A percentile compares a stretch with the other conserved stretches of the same genome.
Conservation (phyloP, 345 rosid genomes). For the Pugionium dolabratum region DNA sequence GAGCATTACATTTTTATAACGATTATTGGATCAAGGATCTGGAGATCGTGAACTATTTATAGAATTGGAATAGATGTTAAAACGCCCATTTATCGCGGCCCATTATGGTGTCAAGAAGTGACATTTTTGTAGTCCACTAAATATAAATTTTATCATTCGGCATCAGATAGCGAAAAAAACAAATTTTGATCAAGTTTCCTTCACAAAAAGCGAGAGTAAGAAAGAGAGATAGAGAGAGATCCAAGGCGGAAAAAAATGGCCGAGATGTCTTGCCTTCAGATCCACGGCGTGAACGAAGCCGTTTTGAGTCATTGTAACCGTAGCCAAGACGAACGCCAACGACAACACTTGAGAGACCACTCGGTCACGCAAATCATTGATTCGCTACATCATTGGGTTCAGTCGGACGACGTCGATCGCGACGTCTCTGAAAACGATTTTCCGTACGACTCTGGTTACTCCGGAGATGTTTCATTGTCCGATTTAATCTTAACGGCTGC, state of each 20-base stretch:
- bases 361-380: slow-evolving; percentile 37
- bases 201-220: not conserved
- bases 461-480: slow-evolving; percentile 37
- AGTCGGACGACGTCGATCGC: slow-evolving; percentile 37
- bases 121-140: not conserved
- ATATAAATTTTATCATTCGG: not conserved
- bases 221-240: slow-evolving; percentile 14
- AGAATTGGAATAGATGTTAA: not conserved
- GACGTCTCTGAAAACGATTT: slow-evolving; percentile 43
- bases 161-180: not conserved
- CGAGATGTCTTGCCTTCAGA: slow-evolving; percentile 49
- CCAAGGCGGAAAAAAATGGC: slow-evolving; percentile 40
- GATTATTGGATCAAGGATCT: slow-evolving; percentile 1
- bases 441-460: slow-evolving; percentile 17
- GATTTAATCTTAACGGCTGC: slow-evolving; percentile 33
- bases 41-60: not conserved
- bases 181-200: too few species aligned
- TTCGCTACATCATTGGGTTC: slow-evolving; percentile 43
- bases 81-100: slow-evolving; percentile 16
- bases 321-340: slow-evolving; percentile 34
- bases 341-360: slow-evolving; percentile 17
- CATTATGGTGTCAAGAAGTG: not conserved
- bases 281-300: slow-evolving; percentile 41
- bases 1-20: not conserved
- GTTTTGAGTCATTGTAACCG: slow-evolving; percentile 28